These are phyloP conservation scores for Fusarium neocosmosporiellum DNA, from an alignment of 2,329 filamentous ascomycete species.

Conservation along the genomic window DNA sequence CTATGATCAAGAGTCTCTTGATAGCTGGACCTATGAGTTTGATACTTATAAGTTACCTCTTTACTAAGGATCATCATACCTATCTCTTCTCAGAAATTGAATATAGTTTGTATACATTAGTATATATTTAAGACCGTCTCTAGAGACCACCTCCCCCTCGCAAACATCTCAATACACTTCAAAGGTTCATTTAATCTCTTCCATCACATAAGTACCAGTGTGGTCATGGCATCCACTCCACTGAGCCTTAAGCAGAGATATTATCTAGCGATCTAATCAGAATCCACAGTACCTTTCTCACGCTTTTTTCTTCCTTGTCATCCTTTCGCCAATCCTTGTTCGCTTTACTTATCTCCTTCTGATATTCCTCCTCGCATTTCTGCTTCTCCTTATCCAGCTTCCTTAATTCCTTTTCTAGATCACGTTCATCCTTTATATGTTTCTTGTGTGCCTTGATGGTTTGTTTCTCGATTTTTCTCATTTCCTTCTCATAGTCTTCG, in stretches of 20 bases:
- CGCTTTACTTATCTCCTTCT: neutral
- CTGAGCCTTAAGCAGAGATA: neutral
- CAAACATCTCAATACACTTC: too few species aligned
- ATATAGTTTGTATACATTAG: too few species aligned
- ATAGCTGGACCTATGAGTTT: slow-evolving; percentile 29
- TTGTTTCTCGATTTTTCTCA: neutral
- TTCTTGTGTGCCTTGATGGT: neutral
- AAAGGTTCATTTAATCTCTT: too few species aligned
- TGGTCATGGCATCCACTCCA: too few species aligned
- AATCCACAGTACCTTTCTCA: neutral
- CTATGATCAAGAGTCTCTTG: slow-evolving; percentile 26
- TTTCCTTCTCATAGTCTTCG: neutral
- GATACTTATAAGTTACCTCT: slow-evolving; percentile 27
- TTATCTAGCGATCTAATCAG: neutral
- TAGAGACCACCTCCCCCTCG: too few species aligned
- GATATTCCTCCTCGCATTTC: neutral
- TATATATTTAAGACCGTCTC: too few species aligned
- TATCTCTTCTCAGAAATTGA: too few species aligned
- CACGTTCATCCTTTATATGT: neutral
- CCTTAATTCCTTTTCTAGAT: neutral
- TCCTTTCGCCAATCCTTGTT: neutral
- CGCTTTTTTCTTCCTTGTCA: neutral
- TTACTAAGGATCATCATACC: neutral
- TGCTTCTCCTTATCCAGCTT: neutral
- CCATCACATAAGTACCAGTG: too few species aligned